These are phyloP conservation scores for Parsonsia alboflavescens DNA, from an alignment of 257 asterid species.

Conservation along the genomic window DNA sequence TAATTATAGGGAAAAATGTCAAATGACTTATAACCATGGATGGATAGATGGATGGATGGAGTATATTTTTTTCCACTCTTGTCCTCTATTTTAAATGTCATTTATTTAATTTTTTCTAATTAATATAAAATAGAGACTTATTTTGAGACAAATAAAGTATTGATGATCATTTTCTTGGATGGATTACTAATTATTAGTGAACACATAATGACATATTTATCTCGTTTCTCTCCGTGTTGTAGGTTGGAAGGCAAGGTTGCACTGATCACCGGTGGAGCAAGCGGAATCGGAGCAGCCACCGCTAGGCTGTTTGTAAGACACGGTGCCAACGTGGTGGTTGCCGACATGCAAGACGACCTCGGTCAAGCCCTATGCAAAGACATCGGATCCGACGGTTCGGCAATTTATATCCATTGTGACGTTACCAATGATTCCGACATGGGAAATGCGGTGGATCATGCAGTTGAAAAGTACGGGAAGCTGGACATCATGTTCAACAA, in stretches of 20 bases:
- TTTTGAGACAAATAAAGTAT: no score
- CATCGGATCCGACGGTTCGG: neutral
- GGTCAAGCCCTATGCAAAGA: constrained; percentile 4
- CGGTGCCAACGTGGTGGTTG: constrained; percentile 15
- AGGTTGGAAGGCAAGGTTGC: constrained; percentile 18
- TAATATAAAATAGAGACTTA: no score
- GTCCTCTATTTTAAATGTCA: no score
- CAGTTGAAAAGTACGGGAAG: constrained; percentile 11
- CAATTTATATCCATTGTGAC: constrained; percentile 6
- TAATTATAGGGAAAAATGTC: no score
- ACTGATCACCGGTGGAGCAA: constrained; percentile 10
- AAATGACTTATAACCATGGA: no score
- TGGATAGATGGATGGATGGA: no score
- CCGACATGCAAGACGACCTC: constrained; percentile 7
- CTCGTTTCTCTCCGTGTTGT: neutral
- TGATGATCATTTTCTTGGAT: no score
- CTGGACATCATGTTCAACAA: constrained; percentile 17
- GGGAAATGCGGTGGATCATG: neutral
- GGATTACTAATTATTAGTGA: no score
- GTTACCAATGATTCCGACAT: neutral
- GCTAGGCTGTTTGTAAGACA: constrained; percentile 9
- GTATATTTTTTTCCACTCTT: no score
- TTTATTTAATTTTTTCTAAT: no score
- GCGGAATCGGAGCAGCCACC: constrained; percentile 11
- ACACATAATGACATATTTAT: no score